These are phyloP conservation scores for Penicillium brevicompactum DNA, from an alignment of 2,329 filamentous ascomycete species.

Conservation along the genomic window DNA sequence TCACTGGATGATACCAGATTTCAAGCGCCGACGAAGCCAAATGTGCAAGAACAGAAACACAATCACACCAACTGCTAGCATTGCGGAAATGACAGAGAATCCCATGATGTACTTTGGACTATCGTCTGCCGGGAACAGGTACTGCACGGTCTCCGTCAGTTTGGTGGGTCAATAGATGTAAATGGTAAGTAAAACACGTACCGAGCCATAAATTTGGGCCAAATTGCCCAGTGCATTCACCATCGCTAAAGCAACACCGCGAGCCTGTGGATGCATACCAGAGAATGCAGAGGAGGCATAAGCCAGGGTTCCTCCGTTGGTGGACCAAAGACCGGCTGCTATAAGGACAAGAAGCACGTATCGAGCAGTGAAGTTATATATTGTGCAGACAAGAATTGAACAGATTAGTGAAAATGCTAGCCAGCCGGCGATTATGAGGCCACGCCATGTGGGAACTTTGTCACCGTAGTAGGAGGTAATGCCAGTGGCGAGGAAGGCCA, in stretches of 20 bases:
- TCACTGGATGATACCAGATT: not conserved
- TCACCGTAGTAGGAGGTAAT: conserved; percentile 54
- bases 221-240: conserved; percentile 59
- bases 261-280: conserved; percentile 51
- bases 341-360: conserved; percentile 60
- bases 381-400: conserved; percentile 44
- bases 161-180: not conserved
- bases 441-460: conserved; percentile 48
- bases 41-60: conserved; percentile 32
- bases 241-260: conserved; percentile 55
- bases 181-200: not conserved
- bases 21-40: conserved; percentile 22
- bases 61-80: conserved; percentile 34
- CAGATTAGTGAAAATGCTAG: conserved; percentile 45
- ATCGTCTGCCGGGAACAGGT: conserved; percentile 55
- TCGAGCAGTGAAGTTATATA: conserved; percentile 56
- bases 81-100: conserved; percentile 42
- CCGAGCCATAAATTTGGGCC: conserved; percentile 56
- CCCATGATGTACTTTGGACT: conserved; percentile 53
- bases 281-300: conserved; percentile 57
- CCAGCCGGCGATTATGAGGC: conserved; percentile 53
- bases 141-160: conserved; percentile 28
- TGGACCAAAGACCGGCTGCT: conserved; percentile 57
- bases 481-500: conserved; percentile 54
- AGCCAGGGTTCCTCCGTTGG: conserved; percentile 55